These are phyloP conservation scores for Eragrostis curvula DNA, from an alignment of 176 grass and related monocot species.

Conservation along the genomic window DNA sequence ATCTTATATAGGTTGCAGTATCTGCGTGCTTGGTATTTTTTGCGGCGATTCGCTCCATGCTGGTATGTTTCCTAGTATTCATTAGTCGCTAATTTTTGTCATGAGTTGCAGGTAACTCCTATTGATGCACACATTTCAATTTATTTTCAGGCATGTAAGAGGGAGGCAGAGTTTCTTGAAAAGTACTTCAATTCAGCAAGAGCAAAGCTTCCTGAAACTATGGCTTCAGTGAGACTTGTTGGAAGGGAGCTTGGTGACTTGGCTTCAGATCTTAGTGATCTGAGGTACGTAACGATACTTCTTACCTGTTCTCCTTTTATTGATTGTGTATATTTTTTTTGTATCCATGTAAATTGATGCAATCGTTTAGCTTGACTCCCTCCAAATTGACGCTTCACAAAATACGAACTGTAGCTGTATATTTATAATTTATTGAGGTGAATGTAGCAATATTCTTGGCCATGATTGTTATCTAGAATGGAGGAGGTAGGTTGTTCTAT, in stretches of 20 bases:
- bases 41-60: constrained; percentile 59
- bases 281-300: constrained; percentile 52
- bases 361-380: neutral
- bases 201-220: constrained; percentile 69
- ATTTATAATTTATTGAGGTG: neutral
- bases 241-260: constrained; percentile 76
- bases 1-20: constrained; percentile 57
- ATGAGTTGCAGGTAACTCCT: neutral
- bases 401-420: neutral
- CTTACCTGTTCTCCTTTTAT: neutral
- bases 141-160: constrained; percentile 58
- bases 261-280: constrained; percentile 62
- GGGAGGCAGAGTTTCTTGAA: constrained; percentile 61
- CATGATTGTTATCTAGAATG: constrained; percentile 1
- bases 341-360: constrained; percentile 17
- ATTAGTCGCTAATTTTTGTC: neutral
- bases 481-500: neutral
- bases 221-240: constrained; percentile 70
- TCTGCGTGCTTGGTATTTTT: constrained; percentile 59
- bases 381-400: neutral
- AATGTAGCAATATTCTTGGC: constrained; percentile 11
- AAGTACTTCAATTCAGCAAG: constrained; percentile 60
- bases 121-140: constrained; percentile 8
- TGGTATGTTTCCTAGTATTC: constrained; percentile 45
- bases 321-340: neutral